These are phyloP conservation scores for Hyaloscypha bicolor DNA, from an alignment of 495 filamentous ascomycete genomes.

Conservation along the genomic window DNA sequence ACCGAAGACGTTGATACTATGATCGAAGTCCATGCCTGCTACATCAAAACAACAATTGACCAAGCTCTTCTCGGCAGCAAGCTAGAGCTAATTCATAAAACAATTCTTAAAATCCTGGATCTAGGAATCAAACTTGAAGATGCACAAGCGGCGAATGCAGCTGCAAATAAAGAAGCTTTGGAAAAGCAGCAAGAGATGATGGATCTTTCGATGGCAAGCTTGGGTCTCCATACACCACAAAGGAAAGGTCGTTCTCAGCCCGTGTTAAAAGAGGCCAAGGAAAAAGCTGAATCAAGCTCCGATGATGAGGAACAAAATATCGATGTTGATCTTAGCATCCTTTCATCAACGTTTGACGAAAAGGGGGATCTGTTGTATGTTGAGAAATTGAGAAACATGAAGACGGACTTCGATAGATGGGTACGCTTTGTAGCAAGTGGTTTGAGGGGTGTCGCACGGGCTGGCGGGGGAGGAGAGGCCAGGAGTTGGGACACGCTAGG, in stretches of 20 bases:
- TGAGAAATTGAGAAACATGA: slow-evolving; percentile 45
- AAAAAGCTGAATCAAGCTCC: slow-evolving; percentile 19
- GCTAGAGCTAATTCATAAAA: slow-evolving; percentile 64
- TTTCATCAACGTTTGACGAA: slow-evolving; percentile 35
- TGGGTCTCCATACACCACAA: slow-evolving; percentile 39
- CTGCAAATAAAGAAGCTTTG: slow-evolving; percentile 32
- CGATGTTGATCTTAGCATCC: slow-evolving; percentile 43
- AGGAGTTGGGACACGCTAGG: slow-evolving; percentile 56
- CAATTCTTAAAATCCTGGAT: slow-evolving; percentile 66
- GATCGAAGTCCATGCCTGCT: slow-evolving; percentile 67
- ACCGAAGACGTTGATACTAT: slow-evolving; percentile 82
- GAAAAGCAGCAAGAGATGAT: slow-evolving; percentile 40
- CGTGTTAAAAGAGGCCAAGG: background rate
- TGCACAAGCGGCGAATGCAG: slow-evolving; percentile 41
- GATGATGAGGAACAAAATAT: slow-evolving; percentile 40
- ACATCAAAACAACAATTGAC: slow-evolving; percentile 60
- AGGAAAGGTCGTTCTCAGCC: slow-evolving; percentile 32
- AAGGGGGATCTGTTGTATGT: slow-evolving; percentile 39
- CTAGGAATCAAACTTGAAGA: slow-evolving; percentile 54
- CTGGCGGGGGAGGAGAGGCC: slow-evolving; percentile 52
- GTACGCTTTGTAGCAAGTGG: slow-evolving; percentile 56
- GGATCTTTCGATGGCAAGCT: slow-evolving; percentile 25
- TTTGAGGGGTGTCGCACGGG: slow-evolving; percentile 59
- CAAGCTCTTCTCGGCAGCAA: slow-evolving; percentile 68
- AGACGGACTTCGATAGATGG: slow-evolving; percentile 50